A percentile compares a stretch with the other conserved stretches of the same genome.
Conservation (phyloP, 305 asterid species). For the Rubia peregrina region DNA sequence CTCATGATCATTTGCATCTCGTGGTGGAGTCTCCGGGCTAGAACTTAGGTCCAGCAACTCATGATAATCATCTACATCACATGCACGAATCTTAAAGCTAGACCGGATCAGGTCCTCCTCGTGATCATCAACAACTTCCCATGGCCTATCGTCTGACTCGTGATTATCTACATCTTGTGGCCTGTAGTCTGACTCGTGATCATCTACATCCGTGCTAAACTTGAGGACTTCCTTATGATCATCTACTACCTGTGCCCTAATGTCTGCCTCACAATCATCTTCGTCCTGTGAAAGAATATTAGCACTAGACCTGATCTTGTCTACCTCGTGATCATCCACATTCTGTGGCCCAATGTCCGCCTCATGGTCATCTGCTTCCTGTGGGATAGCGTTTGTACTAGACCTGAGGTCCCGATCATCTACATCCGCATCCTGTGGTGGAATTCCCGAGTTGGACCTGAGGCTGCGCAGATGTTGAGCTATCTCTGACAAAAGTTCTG, state of each 20-base stretch:
- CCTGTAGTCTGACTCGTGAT: neutral
- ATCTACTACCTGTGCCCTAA: neutral
- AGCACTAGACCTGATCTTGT: neutral
- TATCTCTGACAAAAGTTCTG: constrained; percentile 65
- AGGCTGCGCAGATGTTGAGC: constrained; percentile 65
- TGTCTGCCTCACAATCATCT: no score
- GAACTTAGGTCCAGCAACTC: neutral
- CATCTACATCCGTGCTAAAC: neutral
- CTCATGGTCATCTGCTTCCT: neutral
- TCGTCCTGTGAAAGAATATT: no score
- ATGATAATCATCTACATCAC: neutral
- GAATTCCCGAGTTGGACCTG: constrained; percentile 1
- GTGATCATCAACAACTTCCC: neutral
- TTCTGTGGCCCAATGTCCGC: no score
- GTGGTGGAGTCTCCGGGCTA: neutral
- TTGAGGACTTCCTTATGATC: neutral
- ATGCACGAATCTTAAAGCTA: neutral
- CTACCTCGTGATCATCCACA: neutral
- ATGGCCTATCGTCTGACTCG: neutral
- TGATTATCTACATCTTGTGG: neutral
- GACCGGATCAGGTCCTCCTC: neutral
- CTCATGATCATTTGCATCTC: neutral
- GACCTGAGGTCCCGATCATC: neutral
- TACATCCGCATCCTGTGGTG: neutral
- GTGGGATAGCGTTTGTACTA: neutral